Evolutionary conservation across 345 rosid genomes (phyloP).

Genomic region (Arabidopsis arenosa): DNA sequence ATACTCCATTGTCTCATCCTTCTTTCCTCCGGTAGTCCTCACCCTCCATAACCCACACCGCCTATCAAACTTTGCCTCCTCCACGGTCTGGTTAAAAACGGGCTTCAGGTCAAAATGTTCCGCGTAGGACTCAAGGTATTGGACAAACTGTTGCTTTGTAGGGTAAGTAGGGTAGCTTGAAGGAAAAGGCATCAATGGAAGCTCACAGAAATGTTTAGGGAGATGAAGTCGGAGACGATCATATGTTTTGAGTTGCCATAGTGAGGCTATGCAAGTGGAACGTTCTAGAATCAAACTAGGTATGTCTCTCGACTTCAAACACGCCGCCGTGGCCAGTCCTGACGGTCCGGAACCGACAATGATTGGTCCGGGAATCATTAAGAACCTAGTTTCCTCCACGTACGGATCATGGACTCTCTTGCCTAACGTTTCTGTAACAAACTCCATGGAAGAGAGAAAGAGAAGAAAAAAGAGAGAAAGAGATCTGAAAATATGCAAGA

Average conservation of each 20-base stretch:
- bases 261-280: conserved; percentile 67
- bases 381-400: conserved; percentile 41
- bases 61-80: conserved; percentile 61
- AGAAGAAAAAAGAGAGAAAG: neutral
- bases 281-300: conserved; percentile 73
- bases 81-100: conserved; percentile 55
- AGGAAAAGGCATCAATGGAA: conserved; percentile 74
- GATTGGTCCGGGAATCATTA: conserved; percentile 58
- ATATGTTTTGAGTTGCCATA: conserved; percentile 83
- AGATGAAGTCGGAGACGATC: conserved; percentile 91
- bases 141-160: conserved; percentile 71
- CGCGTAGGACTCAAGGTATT: conserved; percentile 61
- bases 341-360: conserved; percentile 92
- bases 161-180: conserved; percentile 72
- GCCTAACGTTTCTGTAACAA: conserved; percentile 54
- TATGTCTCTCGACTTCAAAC: conserved; percentile 63
- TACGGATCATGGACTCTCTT: conserved; percentile 60
- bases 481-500: conserved; percentile 32
- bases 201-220: conserved; percentile 83
- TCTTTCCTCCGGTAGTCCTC: conserved; percentile 50
- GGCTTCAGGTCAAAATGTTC: conserved; percentile 55
- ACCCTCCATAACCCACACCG: conserved; percentile 61
- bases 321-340: conserved; percentile 74
- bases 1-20: conserved; percentile 55
- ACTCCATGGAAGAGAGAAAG: conserved; percentile 46